Conservation (phyloP, 129 eudicot genomes). For the Flaveria trinervia region DNA sequence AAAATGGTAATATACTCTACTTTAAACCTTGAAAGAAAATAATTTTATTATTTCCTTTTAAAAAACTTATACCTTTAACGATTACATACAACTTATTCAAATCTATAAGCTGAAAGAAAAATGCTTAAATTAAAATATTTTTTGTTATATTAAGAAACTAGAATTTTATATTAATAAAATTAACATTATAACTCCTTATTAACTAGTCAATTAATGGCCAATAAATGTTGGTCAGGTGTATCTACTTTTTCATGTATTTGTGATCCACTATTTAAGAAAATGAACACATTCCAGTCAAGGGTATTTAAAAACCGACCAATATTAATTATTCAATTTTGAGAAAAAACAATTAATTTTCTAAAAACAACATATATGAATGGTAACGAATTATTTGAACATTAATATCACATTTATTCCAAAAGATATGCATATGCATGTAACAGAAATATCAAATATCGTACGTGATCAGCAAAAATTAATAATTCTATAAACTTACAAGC, state of each 20-base stretch:
- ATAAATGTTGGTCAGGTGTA: not conserved
- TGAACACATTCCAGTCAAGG: not conserved
- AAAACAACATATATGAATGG: not conserved
- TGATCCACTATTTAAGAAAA: not conserved
- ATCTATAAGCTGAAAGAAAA: not conserved
- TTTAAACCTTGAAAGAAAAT: not conserved
- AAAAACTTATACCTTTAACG: not conserved
- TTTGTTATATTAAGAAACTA: not conserved
- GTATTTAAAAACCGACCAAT: not conserved
- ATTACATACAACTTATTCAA: not conserved
- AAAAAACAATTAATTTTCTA: no score
- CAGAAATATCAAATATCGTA: not conserved
- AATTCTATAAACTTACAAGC: slow-evolving; percentile 52
- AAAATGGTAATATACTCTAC: no score
- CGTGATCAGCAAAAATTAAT: not conserved
- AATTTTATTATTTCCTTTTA: not conserved
- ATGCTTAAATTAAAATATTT: not conserved
- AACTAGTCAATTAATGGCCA: not conserved
- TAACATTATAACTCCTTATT: not conserved
- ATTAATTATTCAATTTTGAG: no score
- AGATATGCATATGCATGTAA: not conserved
- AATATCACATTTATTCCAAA: not conserved
- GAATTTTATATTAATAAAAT: no score
- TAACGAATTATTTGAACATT: not conserved
- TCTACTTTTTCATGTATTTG: not conserved